phyloP scores from a whole-genome alignment of 2,329 filamentous ascomycete genomes.

The Bisporella sp. region DNA sequence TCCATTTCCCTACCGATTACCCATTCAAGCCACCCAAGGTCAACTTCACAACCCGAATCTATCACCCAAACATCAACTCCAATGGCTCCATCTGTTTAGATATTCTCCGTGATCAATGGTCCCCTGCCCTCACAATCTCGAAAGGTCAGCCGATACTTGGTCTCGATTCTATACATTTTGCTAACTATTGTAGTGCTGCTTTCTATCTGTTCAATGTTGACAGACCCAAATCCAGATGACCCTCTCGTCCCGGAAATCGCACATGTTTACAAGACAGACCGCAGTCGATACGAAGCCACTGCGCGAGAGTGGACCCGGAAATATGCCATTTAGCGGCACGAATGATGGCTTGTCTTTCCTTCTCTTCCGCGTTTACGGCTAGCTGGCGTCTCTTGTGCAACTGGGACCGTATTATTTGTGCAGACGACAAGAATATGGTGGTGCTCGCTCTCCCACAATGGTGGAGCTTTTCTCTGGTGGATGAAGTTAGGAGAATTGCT shows the following conservation, averaged over 20 bases:
- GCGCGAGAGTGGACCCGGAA: constrained; percentile 98
- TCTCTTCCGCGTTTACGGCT: neutral
- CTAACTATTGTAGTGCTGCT: constrained; percentile 62
- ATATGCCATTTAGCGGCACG: constrained; percentile 72
- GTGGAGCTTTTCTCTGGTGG: neutral
- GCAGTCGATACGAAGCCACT: constrained; percentile 89
- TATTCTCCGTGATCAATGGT: constrained; percentile 98
- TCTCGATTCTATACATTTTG: neutral
- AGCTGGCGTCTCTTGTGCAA: neutral
- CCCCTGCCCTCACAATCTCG: constrained; percentile 93
- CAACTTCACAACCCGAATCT: constrained; percentile 99
- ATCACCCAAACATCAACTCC: constrained; percentile 99
- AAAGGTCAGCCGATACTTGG: constrained; percentile 60
- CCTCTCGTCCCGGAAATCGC: constrained; percentile 98
- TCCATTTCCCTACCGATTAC: constrained; percentile 99
- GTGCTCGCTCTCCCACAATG: neutral
- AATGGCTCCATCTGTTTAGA: constrained; percentile 99
- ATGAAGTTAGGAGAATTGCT: neutral
- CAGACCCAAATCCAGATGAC: constrained; percentile 98
- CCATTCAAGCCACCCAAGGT: constrained; percentile 99
- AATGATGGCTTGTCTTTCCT: neutral
- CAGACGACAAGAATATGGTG: neutral
- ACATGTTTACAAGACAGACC: constrained; percentile 99
- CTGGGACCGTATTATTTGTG: neutral
- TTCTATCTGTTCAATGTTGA: constrained; percentile 99